These are phyloP conservation scores for Aspergillus floridensis DNA, from an alignment of 2,329 filamentous ascomycete genomes.

Conservation along the genomic window DNA sequence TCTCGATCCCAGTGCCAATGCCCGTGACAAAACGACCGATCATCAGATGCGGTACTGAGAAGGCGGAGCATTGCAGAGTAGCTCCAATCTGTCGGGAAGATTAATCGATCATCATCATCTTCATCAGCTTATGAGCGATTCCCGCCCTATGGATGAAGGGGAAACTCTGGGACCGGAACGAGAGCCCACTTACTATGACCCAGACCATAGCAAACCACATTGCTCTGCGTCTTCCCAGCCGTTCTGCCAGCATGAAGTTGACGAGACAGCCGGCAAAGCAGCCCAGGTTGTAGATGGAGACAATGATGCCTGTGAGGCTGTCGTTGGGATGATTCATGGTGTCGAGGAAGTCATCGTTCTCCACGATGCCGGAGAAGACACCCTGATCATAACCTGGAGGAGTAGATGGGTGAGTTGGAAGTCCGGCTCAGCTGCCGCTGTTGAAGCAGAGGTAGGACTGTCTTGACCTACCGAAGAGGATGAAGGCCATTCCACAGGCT, in stretches of 20 bases:
- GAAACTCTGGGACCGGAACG: no score
- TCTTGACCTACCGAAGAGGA: constrained; percentile 23
- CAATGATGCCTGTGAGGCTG: constrained; percentile 43
- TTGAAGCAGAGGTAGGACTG: neutral
- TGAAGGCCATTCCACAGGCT: constrained; percentile 25
- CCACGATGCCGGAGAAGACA: constrained; percentile 50
- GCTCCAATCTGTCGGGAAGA: constrained; percentile 28
- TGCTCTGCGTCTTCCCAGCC: constrained; percentile 29
- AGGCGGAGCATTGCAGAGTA: constrained; percentile 33
- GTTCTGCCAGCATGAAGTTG: constrained; percentile 32
- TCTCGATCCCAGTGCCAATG: constrained; percentile 49
- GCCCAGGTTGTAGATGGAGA: constrained; percentile 45
- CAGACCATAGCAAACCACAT: constrained; percentile 39
- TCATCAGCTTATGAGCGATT: no score
- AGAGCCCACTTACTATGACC: constrained; percentile 26
- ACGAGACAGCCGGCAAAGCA: constrained; percentile 39
- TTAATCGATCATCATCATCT: no score
- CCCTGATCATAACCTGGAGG: constrained; percentile 49
- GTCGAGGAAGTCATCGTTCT: constrained; percentile 46
- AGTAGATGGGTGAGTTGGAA: neutral
- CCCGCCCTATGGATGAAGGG: no score
- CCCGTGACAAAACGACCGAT: constrained; percentile 51
- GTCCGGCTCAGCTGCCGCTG: neutral
- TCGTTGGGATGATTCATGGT: constrained; percentile 40
- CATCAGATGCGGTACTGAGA: constrained; percentile 33